These are phyloP conservation scores for Tilletia horrida DNA, from an alignment of 1,284 basidiomycete genomes.

Conservation along the genomic window DNA sequence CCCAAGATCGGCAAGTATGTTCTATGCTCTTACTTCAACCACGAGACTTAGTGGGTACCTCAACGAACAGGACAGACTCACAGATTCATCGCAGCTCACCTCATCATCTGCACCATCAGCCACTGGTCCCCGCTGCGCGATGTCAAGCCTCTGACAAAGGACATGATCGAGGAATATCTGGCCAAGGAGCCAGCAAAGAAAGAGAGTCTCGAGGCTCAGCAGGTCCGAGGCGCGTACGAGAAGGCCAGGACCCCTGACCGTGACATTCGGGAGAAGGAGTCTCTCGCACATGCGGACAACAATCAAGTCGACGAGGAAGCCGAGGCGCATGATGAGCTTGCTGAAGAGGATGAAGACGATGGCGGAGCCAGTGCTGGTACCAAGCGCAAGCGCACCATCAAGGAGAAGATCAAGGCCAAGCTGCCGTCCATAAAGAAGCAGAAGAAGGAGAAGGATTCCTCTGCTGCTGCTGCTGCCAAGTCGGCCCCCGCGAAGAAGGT, in stretches of 20 bases:
- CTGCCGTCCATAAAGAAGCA: conserved; percentile 24
- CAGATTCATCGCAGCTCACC: no score
- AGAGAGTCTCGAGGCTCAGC: conserved; percentile 58
- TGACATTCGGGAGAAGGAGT: conserved; percentile 11
- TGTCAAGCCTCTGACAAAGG: conserved; percentile 70
- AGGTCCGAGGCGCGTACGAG: conserved; percentile 75
- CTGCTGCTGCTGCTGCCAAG: background rate
- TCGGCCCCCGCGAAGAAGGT: conserved; percentile 9
- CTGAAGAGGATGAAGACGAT: conserved; percentile 18
- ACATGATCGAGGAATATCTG: conserved; percentile 82
- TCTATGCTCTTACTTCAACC: conserved; percentile 80
- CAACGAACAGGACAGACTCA: no score
- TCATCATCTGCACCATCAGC: conserved; percentile 58
- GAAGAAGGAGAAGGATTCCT: background rate
- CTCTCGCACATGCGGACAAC: background rate
- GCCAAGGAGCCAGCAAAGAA: conserved; percentile 69
- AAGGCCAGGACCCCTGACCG: conserved; percentile 74
- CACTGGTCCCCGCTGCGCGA: conserved; percentile 81
- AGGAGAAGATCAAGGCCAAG: conserved; percentile 18
- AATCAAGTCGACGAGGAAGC: background rate
- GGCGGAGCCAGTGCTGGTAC: conserved; percentile 12
- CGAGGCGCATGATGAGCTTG: background rate
- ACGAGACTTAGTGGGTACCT: conserved; percentile 79
- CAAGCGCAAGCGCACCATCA: conserved; percentile 17
- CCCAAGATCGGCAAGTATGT: conserved; percentile 68